These are phyloP conservation scores for Aegilops tauschii DNA, from an alignment of 176 grass and related monocot genomes.

Conservation along the genomic window DNA sequence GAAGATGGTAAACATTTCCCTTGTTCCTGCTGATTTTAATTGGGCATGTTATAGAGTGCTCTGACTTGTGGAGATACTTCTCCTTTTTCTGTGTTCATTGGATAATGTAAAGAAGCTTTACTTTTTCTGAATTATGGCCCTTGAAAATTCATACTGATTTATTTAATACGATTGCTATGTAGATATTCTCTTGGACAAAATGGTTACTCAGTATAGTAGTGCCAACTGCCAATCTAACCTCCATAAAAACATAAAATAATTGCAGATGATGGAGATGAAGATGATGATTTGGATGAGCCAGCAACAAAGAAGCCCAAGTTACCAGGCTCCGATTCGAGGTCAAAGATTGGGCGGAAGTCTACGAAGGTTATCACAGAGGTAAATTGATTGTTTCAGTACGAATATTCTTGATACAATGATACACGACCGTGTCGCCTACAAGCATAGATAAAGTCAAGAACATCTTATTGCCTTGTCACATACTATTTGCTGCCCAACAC, in stretches of 20 bases:
- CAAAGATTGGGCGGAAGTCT: conserved; percentile 62
- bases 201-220: not conserved
- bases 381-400: not conserved
- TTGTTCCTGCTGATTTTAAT: not conserved
- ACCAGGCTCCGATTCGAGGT: conserved; percentile 34
- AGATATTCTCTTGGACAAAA: not conserved
- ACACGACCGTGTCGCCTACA: not conserved
- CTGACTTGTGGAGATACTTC: not conserved
- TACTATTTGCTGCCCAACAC: not conserved
- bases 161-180: not conserved
- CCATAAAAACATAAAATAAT: conserved; percentile 24
- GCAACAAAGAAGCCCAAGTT: conserved; percentile 51
- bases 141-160: conserved; percentile 14
- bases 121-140: not conserved
- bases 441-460: not conserved
- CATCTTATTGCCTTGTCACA: not conserved
- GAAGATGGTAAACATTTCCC: conserved; percentile 35
- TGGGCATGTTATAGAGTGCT: not conserved
- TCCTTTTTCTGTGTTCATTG: not conserved
- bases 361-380: conserved; percentile 80
- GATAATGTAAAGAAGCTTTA: not conserved
- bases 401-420: not conserved
- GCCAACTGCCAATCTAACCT: conserved; percentile 9
- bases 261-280: conserved; percentile 43
- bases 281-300: conserved; percentile 42